phyloP scores from a whole-genome alignment of 345 rosid species.

The Camelina sativa region DNA sequence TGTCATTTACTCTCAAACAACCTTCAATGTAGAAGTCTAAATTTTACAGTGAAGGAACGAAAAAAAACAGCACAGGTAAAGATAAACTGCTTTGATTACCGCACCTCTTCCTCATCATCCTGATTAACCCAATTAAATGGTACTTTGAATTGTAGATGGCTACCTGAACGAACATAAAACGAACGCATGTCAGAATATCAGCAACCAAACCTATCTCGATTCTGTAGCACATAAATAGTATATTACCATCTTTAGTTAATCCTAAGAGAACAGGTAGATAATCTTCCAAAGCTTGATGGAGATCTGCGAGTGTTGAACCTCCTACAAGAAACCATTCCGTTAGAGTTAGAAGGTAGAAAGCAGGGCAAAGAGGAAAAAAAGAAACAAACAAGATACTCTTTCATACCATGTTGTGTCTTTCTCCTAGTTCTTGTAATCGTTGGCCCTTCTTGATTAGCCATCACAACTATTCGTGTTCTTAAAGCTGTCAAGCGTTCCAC shows the following conservation, averaged over 20 bases:
- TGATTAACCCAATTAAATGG: constrained; percentile 92
- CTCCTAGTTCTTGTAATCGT: constrained; percentile 90
- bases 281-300: constrained; percentile 95
- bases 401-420: constrained; percentile 91
- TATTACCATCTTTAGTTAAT: constrained; percentile 82
- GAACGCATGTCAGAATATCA: constrained; percentile 17
- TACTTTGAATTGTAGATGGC: constrained; percentile 74
- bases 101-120: constrained; percentile 93
- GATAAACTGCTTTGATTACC: constrained; percentile 28
- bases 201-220: constrained; percentile 17
- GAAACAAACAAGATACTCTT: constrained; percentile 7
- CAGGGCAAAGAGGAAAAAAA: constrained; percentile 1
- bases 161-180: constrained; percentile 53
- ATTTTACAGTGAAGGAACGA: neutral
- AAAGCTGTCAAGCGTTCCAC: constrained; percentile 84
- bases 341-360: neutral
- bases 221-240: constrained; percentile 15
- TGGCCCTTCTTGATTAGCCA: constrained; percentile 98
- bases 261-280: constrained; percentile 95
- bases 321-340: constrained; percentile 51
- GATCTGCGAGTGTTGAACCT: constrained; percentile 93
- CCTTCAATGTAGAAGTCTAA: constrained; percentile 4
- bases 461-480: constrained; percentile 91
- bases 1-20: constrained; percentile 30
- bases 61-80: constrained; percentile 13